Base-by-base conservation (phyloP, 495 filamentous ascomycete genomes). In the Sabuloglossum arenarium region DNA sequence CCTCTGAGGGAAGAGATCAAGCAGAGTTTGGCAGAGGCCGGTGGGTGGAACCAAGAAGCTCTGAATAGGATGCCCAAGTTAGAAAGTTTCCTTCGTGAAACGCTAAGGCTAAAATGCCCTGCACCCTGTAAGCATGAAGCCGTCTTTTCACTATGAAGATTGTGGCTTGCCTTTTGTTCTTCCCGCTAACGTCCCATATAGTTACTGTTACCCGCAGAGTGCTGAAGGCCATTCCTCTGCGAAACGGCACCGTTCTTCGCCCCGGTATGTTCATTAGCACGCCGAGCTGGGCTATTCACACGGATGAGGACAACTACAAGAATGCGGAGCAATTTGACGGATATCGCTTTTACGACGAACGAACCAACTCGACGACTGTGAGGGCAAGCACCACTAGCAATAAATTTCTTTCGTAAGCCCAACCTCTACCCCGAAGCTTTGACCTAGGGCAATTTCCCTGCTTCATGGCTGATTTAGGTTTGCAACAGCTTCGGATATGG, bases 51-150 rank as follows among this genome's bases (percentile, higher is more conserved):
- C 6, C 16, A 55, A 19, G n/a, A 55, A 10, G 19, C 54, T n/a
- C 19, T 55, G 32, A 32, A 32, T 16, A 16, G 29, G 28, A 55
- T 55, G 54, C 54, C 54, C 9, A 55, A 55, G 19, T 14, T 55
- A 25, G 54, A 55, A 32, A 55, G 54, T 43, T 55, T 55, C 21
- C 32, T 42, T 6, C 11, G 54, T 16, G 54, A 55, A 25, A 46
- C 54, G n/a, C 3, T 55, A 5, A n/a, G 54, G 54, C 32, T 55
- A 6, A 34, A 55, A 5, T 19, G 28, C 8, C 31, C 54, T 14
- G 16, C 34, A 16, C 34, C 34, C 34, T 39, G 34, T 39, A 39
- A 39, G 34, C 34, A 8, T 16, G n/a, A n/a, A n/a, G n/a, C 34
- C 34, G 8, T 16, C 34, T 39, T 16, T 16, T 39, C 34, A 8